Evolutionary conservation across 23 red algal genomes (phyloP).

Genomic region (Gracilaria gracilis): DNA sequence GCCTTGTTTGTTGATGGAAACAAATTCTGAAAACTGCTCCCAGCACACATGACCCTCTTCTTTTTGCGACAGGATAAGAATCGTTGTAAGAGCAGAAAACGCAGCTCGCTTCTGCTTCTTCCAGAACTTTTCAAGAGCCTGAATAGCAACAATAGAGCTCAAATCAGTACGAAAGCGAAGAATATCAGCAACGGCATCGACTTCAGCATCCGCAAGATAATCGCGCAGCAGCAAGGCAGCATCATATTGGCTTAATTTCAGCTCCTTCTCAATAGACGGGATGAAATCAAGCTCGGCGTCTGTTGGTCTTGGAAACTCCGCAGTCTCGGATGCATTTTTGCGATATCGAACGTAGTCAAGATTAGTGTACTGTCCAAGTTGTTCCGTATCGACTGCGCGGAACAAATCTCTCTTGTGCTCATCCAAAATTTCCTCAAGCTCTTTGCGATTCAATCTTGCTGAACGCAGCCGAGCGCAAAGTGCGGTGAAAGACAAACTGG

Average conservation of each 20-base stretch:
- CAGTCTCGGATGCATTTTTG: neutral
- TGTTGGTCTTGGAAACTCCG: slow-evolving; percentile 34
- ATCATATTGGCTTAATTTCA: slow-evolving; percentile 32
- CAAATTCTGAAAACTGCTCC: slow-evolving; percentile 26
- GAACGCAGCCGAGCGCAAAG: slow-evolving; percentile 38
- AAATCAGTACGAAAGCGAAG: slow-evolving; percentile 32
- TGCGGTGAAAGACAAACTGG: slow-evolving; percentile 25
- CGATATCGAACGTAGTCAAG: slow-evolving; percentile 41
- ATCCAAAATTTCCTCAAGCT: slow-evolving; percentile 11
- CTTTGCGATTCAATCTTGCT: slow-evolving; percentile 18
- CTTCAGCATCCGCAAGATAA: slow-evolving; percentile 35
- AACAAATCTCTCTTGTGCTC: slow-evolving; percentile 49
- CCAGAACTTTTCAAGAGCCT: slow-evolving; percentile 51
- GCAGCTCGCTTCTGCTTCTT: slow-evolving; percentile 32
- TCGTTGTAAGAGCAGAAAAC: slow-evolving; percentile 42
- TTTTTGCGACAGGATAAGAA: slow-evolving; percentile 20
- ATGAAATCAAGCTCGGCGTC: slow-evolving; percentile 52
- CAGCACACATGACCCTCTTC: slow-evolving; percentile 29
- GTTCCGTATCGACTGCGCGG: slow-evolving; percentile 6
- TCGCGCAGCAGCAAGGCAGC: slow-evolving; percentile 58
- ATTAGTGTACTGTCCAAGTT: neutral
- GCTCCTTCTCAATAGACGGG: slow-evolving; percentile 34
- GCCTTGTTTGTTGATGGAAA: neutral
- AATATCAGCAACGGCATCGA: slow-evolving; percentile 38
- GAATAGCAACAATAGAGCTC: slow-evolving; percentile 8